phyloP scores from a whole-genome alignment of 2,329 filamentous ascomycete species.

The Clonostachys solani region DNA sequence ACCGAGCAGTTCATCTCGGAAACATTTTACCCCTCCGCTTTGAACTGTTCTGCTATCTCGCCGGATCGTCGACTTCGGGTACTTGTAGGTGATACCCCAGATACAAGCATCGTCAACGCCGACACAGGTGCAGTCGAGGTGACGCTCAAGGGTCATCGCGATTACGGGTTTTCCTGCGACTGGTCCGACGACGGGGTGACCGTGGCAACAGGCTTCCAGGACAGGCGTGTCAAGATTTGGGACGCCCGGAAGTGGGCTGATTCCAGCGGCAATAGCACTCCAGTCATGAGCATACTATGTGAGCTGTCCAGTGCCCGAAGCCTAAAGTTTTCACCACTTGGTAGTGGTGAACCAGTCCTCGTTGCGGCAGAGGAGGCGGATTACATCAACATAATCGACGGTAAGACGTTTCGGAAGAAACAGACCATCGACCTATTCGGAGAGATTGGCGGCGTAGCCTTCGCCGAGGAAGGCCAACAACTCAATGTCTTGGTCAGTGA shows the following conservation, averaged over 20 bases:
- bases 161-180: constrained; percentile 73
- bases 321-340: constrained; percentile 67
- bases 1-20: constrained; percentile 55
- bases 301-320: constrained; percentile 67
- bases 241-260: constrained; percentile 67
- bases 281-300: constrained; percentile 52
- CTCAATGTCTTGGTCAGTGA: constrained; percentile 68
- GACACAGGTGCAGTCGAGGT: constrained; percentile 58
- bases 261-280: constrained; percentile 39
- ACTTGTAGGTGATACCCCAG: constrained; percentile 65
- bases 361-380: constrained; percentile 75
- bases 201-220: constrained; percentile 74
- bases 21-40: constrained; percentile 50
- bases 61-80: constrained; percentile 68
- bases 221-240: constrained; percentile 70
- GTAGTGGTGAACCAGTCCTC: constrained; percentile 62
- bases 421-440: constrained; percentile 74
- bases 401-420: constrained; percentile 56
- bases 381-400: constrained; percentile 67
- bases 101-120: constrained; percentile 65
- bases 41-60: constrained; percentile 72
- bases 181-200: constrained; percentile 77
- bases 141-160: constrained; percentile 58
- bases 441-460: constrained; percentile 64
- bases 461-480: constrained; percentile 63